Base-by-base conservation (phyloP, 140 eudicot genomes). In the Flaveria floridana region DNA sequence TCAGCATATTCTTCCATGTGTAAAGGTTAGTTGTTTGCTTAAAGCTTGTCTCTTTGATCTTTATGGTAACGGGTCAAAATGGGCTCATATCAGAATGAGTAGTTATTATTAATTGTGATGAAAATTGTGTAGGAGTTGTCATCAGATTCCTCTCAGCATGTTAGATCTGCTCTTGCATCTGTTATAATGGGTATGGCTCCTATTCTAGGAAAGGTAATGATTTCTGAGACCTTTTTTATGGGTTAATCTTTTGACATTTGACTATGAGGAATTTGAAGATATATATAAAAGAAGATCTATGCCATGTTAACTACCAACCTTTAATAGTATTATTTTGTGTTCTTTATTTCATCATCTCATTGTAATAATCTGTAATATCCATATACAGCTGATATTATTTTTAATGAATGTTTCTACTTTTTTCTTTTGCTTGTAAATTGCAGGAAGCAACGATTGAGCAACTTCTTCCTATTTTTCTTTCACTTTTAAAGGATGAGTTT, bases 121-220 rank as follows among this genome's bases (percentile, higher is more conserved):
- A 66, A 23, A 15, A 62, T 78, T 37, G 58, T 85, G 83, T 81
- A 94, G 99, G 99, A 94, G 62, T 78, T 94, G 74, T 94, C 99
- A 56, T 90, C 96, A 19, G 99, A 94, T 88, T 94, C 99, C 84
- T 94, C 99, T 77, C 99, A 94, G 89, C 99, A 94, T 83, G 99
- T 94, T 64, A 86, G 99, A 74, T 94, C 99, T 72, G 97, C 99
- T 82, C 87, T 94, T 68, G 99, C 99, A 19, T 94, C 97, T 63
- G 97, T 94, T 74, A 87, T 94, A 64, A 94, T 94, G 99, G 99
- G 99, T 73, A 94, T 94, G 99, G 99, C 99, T 71, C 96, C 99
- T 73, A 91, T 94, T 44, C 71, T 94, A 69, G 99, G 97, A 67
- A 94, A 94, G 99, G 99, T 94, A 83, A 82, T 26, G 6, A 3